Evolutionary conservation across 768 basidiomycete species (phyloP).

Genomic region (Mycena leptocephala): DNA sequence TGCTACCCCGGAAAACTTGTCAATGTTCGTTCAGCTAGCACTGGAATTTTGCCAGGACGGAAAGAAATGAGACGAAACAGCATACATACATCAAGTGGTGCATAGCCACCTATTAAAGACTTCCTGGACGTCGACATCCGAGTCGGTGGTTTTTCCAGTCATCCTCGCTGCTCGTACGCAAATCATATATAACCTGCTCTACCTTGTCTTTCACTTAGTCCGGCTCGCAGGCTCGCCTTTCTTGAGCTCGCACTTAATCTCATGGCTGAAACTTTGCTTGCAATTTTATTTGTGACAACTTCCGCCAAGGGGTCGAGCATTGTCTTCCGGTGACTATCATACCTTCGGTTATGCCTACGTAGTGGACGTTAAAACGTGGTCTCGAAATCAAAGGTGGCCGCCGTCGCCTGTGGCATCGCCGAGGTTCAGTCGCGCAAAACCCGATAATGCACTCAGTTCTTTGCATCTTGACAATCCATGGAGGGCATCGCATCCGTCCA

Average conservation of each 20-base stretch:
- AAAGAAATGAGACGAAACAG: too few relatives aligned
- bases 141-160: too few relatives aligned
- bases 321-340: constrained; percentile 69
- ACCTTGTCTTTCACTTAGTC: too few relatives aligned
- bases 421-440: constrained; percentile 81
- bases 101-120: too few relatives aligned
- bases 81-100: too few relatives aligned
- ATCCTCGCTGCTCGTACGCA: too few relatives aligned
- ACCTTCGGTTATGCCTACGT: not conserved
- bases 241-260: not conserved
- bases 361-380: constrained; percentile 20
- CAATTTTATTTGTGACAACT: constrained; percentile 87
- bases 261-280: constrained; percentile 87
- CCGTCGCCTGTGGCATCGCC: constrained; percentile 75
- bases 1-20: too few relatives aligned
- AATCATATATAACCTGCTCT: too few relatives aligned
- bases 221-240: too few relatives aligned
- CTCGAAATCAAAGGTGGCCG: constrained; percentile 70
- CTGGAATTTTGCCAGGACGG: too few relatives aligned
- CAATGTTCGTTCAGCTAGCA: too few relatives aligned
- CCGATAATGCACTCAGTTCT: constrained; percentile 60
- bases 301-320: constrained; percentile 87
- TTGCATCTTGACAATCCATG: constrained; percentile 82
- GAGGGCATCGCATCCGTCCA: constrained; percentile 73
- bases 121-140: too few relatives aligned